Evolutionary conservation across 495 filamentous ascomycete genomes (phyloP), one percentile per base, ranked within the genome.

Genomic region (Alectoria sarmentosa): DNA sequence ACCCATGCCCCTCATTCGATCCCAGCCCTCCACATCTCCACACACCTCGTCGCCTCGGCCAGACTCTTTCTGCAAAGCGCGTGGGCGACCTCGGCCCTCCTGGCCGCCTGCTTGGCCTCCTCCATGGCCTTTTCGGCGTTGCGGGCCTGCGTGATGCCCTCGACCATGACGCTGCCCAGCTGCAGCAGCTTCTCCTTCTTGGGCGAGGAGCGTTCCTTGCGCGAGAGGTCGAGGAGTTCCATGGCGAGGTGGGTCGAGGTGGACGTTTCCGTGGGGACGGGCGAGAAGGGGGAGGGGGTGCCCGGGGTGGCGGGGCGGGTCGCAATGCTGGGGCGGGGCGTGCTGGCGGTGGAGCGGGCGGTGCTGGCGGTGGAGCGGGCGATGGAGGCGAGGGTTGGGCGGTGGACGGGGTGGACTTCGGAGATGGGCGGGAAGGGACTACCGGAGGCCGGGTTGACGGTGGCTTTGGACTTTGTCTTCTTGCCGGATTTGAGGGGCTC

Each of bases 111-210:
- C 48, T 71, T 73, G 2, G 75, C 75, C 63, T 77, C 70, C 37
- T 76, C 73, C 38, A 73, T 69, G 38, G 75, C 75, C 44, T 68
- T 70, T 54, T 77, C 75, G 39, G 75, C 75, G 58, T 76, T 72
- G 36, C 75, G 60, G 2, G 73, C 74, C 38, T 70, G 68, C 37
- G 72, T 73, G 34, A 76, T 70, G 30, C 66, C 65, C 55, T 77
- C 71, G 3, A 76, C 75, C 70, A 76, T 67, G 52, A 75, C 55
- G 30, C 67, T 70, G 28, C 75, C 72, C 60, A 76, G 64, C 61
- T 71, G 61, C 21, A 76, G 59, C 37, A 77, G 57, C 30, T 46
- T 61, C 56, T 75, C 73, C 32, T 73, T 76, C 44, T 63, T 71
- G 1, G 69, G 63, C 21, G 66, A 70, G 7, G 68, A 69, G 11